phyloP scores from a whole-genome alignment of 768 basidiomycete genomes.

The Termitomyces sp. region DNA sequence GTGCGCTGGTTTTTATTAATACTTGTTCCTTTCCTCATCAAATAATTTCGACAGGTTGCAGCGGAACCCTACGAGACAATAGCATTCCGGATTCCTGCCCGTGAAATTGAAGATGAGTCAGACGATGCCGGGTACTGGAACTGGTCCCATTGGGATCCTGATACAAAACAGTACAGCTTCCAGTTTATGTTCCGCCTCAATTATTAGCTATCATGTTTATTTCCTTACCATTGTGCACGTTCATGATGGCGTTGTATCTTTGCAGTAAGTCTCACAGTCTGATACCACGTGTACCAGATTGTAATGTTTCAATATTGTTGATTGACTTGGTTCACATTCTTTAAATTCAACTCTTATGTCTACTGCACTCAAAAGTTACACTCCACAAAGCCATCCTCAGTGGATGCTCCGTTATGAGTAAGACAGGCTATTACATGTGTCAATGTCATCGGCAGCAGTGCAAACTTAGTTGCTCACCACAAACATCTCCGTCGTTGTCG shows the following conservation, averaged over 20 bases:
- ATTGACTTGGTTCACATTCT: not conserved
- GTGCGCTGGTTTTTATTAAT: slow-evolving; percentile 44
- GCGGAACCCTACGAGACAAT: slow-evolving; percentile 99
- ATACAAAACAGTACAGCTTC: slow-evolving; percentile 97
- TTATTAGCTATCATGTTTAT: slow-evolving; percentile 23
- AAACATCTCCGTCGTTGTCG: slow-evolving; percentile 19
- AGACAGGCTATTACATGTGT: slow-evolving; percentile 19
- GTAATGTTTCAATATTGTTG: not conserved
- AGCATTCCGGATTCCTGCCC: slow-evolving; percentile 96
- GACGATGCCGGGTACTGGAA: slow-evolving; percentile 90
- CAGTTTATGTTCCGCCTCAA: slow-evolving; percentile 90
- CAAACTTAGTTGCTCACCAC: slow-evolving; percentile 16
- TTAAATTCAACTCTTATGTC: not conserved
- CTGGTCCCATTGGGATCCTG: slow-evolving; percentile 99
- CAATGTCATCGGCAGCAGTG: not conserved
- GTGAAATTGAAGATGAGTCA: slow-evolving; percentile 93
- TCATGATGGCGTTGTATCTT: slow-evolving; percentile 18
- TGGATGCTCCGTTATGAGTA: slow-evolving; percentile 23
- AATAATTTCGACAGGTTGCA: slow-evolving; percentile 61
- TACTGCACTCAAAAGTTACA: slow-evolving; percentile 17
- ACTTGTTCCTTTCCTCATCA: slow-evolving; percentile 27
- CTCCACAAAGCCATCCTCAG: slow-evolving; percentile 20
- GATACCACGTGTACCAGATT: not conserved
- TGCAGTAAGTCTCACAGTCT: not conserved
- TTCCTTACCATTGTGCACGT: not conserved